phyloP scores from a whole-genome alignment of 2,329 filamentous ascomycete genomes.

The Immersiporthe knoxdaviesiana region DNA sequence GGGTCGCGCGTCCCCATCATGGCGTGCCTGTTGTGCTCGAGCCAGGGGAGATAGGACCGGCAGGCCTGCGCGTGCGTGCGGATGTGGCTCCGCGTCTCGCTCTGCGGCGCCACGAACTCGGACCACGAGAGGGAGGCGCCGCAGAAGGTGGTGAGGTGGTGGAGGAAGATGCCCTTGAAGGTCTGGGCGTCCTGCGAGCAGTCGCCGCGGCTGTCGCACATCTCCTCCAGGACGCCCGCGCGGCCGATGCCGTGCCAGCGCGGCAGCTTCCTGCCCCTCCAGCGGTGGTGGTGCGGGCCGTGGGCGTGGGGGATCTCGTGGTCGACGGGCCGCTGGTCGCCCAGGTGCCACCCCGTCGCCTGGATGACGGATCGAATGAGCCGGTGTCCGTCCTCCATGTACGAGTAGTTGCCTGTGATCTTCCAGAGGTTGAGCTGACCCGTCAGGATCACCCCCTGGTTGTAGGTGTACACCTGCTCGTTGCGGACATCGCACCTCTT shows the following conservation, averaged over 20 bases:
- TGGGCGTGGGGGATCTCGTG: constrained; percentile 33
- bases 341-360: constrained; percentile 75
- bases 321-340: constrained; percentile 47
- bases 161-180: constrained; percentile 95
- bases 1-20: constrained; percentile 26
- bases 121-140: constrained; percentile 55
- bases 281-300: constrained; percentile 30
- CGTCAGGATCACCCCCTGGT: constrained; percentile 87
- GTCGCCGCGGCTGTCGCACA: constrained; percentile 72
- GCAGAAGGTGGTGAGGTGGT: constrained; percentile 83
- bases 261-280: constrained; percentile 44
- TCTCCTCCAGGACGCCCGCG: constrained; percentile 80
- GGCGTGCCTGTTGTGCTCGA: constrained; percentile 28
- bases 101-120: constrained; percentile 31
- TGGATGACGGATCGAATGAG: constrained; percentile 74
- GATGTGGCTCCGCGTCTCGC: constrained; percentile 15
- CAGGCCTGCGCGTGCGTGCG: constrained; percentile 28
- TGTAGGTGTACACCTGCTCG: constrained; percentile 93
- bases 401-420: constrained; percentile 71
- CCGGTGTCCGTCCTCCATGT: constrained; percentile 78
- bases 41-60: constrained; percentile 22
- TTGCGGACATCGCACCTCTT: constrained; percentile 79
- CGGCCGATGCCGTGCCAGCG: constrained; percentile 77
- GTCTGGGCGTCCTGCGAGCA: constrained; percentile 87
- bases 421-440: constrained; percentile 81